phyloP scores from a whole-genome alignment of 2,329 filamentous ascomycete species.

The Aplosporella prunicola region DNA sequence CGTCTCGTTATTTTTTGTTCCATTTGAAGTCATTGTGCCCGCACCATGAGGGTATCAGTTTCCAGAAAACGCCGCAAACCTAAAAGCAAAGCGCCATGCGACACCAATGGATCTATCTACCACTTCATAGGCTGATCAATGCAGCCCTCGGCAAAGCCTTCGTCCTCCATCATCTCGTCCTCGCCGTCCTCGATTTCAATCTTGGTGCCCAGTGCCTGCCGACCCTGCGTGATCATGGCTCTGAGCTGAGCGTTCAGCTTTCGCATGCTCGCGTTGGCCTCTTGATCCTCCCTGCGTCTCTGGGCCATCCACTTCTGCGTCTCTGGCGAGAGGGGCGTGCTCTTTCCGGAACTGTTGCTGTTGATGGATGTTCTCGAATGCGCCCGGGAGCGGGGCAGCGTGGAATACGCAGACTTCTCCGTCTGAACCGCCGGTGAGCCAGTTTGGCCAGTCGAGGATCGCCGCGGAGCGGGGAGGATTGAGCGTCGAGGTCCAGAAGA shows the following conservation, averaged over 20 bases:
- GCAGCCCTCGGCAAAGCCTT: constrained; percentile 18
- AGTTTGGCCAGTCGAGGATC: neutral
- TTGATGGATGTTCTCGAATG: constrained; percentile 4
- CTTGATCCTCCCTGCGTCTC: constrained; percentile 61
- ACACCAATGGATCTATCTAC: neutral
- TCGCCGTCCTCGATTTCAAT: constrained; percentile 28
- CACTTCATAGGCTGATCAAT: constrained; percentile 11
- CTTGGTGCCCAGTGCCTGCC: constrained; percentile 62
- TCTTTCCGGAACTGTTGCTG: constrained; percentile 13
- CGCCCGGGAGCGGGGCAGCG: constrained; percentile 1
- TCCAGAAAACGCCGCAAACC: too few relatives aligned
- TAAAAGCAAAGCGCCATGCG: too few relatives aligned
- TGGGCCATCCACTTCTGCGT: constrained; percentile 65
- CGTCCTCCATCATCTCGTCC: constrained; percentile 20
- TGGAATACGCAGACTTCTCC: constrained; percentile 18
- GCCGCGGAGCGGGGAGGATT: constrained; percentile 14
- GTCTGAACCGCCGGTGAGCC: too few relatives aligned
- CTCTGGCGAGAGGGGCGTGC: constrained; percentile 45
- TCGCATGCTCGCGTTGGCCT: constrained; percentile 69
- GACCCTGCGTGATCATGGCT: constrained; percentile 82
- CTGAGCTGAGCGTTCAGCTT: constrained; percentile 70
- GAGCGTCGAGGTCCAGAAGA: constrained; percentile 11
- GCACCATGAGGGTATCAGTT: too few relatives aligned
- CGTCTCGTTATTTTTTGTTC: too few relatives aligned
- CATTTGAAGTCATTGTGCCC: too few relatives aligned